These are phyloP conservation scores for Pseudocercospora pini-densiflorae DNA, from an alignment of 2,329 filamentous ascomycete genomes.

Conservation along the genomic window DNA sequence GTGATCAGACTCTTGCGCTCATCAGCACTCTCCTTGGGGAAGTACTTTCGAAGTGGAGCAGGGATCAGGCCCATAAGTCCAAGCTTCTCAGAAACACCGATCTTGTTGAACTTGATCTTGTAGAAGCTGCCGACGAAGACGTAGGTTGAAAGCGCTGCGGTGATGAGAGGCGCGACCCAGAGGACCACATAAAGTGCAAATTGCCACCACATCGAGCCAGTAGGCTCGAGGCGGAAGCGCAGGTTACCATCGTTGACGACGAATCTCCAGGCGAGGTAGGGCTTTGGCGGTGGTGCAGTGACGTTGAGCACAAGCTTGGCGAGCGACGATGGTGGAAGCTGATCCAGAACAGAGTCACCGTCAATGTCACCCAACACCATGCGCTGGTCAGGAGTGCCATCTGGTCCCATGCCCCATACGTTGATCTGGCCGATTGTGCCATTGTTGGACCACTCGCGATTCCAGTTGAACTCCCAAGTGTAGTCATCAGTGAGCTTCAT, in stretches of 20 bases:
- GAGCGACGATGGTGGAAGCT: constrained; percentile 62
- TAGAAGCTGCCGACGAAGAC: constrained; percentile 64
- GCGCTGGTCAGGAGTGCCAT: constrained; percentile 63
- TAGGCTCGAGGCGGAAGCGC: constrained; percentile 56
- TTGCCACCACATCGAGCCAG: constrained; percentile 58
- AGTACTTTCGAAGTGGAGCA: constrained; percentile 12
- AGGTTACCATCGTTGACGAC: constrained; percentile 58
- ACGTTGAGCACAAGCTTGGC: constrained; percentile 54
- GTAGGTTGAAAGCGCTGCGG: constrained; percentile 55
- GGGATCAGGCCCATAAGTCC: constrained; percentile 29
- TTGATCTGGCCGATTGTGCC: constrained; percentile 62
- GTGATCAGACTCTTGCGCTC: constrained; percentile 2
- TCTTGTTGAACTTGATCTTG: constrained; percentile 63
- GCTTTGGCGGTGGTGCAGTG: constrained; percentile 55
- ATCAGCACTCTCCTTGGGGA: constrained; percentile 11
- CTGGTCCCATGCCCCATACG: constrained; percentile 67
- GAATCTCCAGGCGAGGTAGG: constrained; percentile 59
- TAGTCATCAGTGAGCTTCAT: constrained; percentile 53
- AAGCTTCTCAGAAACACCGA: constrained; percentile 43
- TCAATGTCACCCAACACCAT: constrained; percentile 64
- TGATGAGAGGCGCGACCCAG: constrained; percentile 56
- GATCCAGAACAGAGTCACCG: constrained; percentile 62
- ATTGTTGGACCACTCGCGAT: constrained; percentile 61
- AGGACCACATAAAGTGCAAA: constrained; percentile 59
- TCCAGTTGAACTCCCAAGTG: constrained; percentile 61